Percentiles rank a stretch among this genome's conserved stretches.
Conservation (phyloP, 2,329 filamentous ascomycete species). For the Arthrobotrys conoides region DNA sequence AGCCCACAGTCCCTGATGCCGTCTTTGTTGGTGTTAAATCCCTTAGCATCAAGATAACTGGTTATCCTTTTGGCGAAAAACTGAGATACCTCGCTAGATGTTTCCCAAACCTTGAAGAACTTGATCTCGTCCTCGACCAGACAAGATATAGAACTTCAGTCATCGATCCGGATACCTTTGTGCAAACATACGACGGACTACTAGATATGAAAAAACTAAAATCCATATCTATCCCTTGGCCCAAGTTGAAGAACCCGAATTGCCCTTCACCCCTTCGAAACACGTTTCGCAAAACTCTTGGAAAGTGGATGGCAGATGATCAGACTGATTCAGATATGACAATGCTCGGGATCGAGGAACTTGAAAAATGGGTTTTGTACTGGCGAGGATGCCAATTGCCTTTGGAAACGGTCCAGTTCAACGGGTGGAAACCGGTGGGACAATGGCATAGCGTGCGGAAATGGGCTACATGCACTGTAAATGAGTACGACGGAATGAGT, state of each 20-base stretch:
- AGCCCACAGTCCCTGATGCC: slow-evolving; percentile 2
- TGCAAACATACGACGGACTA: slow-evolving; percentile 8
- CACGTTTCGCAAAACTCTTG: slow-evolving; percentile 2
- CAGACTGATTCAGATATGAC: slow-evolving; percentile 18
- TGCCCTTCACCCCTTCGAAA: not conserved
- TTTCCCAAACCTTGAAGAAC: slow-evolving; percentile 13
- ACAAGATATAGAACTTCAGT: slow-evolving; percentile 1
- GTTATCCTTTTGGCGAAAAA: slow-evolving; percentile 14
- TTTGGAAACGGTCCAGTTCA: slow-evolving; percentile 18
- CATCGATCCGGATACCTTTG: not conserved
- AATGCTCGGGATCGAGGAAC: slow-evolving; percentile 12
- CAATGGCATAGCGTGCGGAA: slow-evolving; percentile 26
- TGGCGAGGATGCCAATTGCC: slow-evolving; percentile 4
- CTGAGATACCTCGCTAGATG: not conserved
- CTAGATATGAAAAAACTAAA: slow-evolving; percentile 14
- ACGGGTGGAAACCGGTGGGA: slow-evolving; percentile 25
- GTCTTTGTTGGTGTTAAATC: not conserved
- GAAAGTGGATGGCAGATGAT: slow-evolving; percentile 12
- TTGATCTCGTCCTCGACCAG: slow-evolving; percentile 4
- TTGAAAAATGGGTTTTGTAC: slow-evolving; percentile 24
- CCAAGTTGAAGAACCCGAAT: slow-evolving; percentile 14
- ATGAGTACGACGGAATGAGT: not conserved
- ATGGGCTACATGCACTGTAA: slow-evolving; percentile 8
- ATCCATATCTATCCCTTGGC: slow-evolving; percentile 20
- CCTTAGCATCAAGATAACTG: slow-evolving; percentile 4